Evolutionary conservation across 2,329 filamentous ascomycete species (phyloP).

Genomic region (Botryosphaeria agaves): DNA sequence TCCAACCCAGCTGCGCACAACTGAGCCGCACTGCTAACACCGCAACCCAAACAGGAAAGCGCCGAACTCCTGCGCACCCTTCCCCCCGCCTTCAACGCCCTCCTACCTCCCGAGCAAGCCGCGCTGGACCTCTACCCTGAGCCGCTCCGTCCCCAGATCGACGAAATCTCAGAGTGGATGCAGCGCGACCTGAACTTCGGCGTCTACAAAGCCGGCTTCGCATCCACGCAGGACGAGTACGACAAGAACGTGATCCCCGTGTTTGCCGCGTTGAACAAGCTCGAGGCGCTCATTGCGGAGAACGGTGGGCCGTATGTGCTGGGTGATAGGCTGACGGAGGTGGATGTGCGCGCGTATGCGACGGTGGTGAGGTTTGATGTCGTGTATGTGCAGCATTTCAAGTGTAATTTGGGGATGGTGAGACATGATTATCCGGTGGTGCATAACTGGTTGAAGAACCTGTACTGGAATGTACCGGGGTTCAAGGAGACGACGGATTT

Average conservation of each 20-base stretch:
- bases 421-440: constrained; percentile 42
- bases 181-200: constrained; percentile 38
- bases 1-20: not conserved
- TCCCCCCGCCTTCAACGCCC: constrained; percentile 35
- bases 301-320: constrained; percentile 39
- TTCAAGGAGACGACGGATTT: constrained; percentile 46
- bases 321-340: constrained; percentile 37
- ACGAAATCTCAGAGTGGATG: constrained; percentile 35
- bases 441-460: constrained; percentile 40
- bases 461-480: constrained; percentile 39
- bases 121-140: constrained; percentile 35
- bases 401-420: constrained; percentile 45
- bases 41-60: constrained; percentile 24
- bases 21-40: not conserved
- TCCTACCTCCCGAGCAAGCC: constrained; percentile 25
- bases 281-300: constrained; percentile 30
- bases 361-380: constrained; percentile 34
- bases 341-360: constrained; percentile 40
- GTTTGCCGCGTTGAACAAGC: constrained; percentile 41
- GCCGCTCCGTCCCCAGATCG: constrained; percentile 30
- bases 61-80: constrained; percentile 40
- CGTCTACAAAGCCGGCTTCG: constrained; percentile 46
- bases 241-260: constrained; percentile 35
- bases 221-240: constrained; percentile 35
- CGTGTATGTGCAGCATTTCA: constrained; percentile 50